Evolutionary conservation across 139 green algal species (phyloP), one percentile per base, ranked within the genome.

Genomic region (Picochlorum sp.): DNA sequence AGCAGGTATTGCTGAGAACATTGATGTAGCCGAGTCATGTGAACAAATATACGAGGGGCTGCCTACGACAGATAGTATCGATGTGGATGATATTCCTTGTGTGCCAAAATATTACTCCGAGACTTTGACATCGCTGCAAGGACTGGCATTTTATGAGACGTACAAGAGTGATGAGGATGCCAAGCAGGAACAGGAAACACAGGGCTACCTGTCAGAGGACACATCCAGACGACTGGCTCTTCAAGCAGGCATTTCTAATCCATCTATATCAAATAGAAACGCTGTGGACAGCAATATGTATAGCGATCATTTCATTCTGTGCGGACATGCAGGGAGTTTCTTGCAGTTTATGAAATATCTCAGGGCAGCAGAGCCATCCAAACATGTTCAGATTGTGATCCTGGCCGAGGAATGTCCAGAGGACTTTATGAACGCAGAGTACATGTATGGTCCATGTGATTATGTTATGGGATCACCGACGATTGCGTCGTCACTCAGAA

Each of bases 291-390:
- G 8, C 8, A 41, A 9, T 11, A 41, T 41, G 8, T 41, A 41
- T 11, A 41, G 34, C 34, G 34, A 41, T 20, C 81, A 88, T 58
- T 67, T 86, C 61, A 84, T 88, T 31, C 49, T 88, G 21, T 77
- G 72, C 45, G 81, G 81, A 3, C 60, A 70, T 5, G 59, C 70
- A 38, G 71, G 71, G 14, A 69, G 56, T 51, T 83, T 88, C 14
- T 16, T 72, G 16, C 62, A 62, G 52, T 88, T 88, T 49, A 41
- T 78, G 30, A 49, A 67, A 30, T 61, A 84, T 57, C 60, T 87
- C 58, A 72, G 79, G 45, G 49, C 30, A 72, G 66, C 45, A 63
- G 69, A 21, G 28, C 64, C n/a, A n/a, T 45, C 8, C 23, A 31
- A 6, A 49, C 67, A 14, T 45, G 20, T 47, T 11, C 66, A 67